Conservation (phyloP, 2,329 filamentous ascomycete genomes). For the Pseudocercospora musae region DNA sequence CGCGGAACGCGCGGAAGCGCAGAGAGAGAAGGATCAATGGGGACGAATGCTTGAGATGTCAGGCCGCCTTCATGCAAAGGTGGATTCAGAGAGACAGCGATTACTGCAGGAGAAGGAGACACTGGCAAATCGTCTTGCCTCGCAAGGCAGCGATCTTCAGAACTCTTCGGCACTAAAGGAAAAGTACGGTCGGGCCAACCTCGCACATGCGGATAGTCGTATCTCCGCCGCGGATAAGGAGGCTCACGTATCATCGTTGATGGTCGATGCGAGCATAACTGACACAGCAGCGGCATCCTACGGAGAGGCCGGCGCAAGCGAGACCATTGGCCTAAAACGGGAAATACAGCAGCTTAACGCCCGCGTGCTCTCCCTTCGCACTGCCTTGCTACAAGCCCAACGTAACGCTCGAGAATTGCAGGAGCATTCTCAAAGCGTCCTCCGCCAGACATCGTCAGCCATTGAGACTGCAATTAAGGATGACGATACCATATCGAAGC, state of each 20-base stretch:
- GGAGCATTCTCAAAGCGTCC: constrained; percentile 9
- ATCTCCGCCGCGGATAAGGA: background rate
- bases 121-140: constrained; percentile 25
- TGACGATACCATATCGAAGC: constrained; percentile 10
- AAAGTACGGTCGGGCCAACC: background rate
- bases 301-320: background rate
- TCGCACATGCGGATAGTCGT: background rate
- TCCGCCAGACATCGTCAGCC: constrained; percentile 8
- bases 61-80: constrained; percentile 43
- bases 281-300: background rate
- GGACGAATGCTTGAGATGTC: constrained; percentile 52
- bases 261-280: background rate
- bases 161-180: background rate
- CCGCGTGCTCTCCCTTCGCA: constrained; percentile 13
- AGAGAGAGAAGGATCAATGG: constrained; percentile 49
- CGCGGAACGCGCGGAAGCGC: constrained; percentile 42
- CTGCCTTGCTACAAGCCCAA: constrained; percentile 12
- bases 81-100: constrained; percentile 42
- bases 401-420: constrained; percentile 13
- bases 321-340: constrained; percentile 4
- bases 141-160: constrained; percentile 5
- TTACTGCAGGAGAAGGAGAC: constrained; percentile 41
- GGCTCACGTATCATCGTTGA: background rate
- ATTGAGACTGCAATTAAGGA: constrained; percentile 11
- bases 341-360: constrained; percentile 15